phyloP scores from a whole-genome alignment of 1,139 yeast genomes.

The Wickerhamiella infanticola region DNA sequence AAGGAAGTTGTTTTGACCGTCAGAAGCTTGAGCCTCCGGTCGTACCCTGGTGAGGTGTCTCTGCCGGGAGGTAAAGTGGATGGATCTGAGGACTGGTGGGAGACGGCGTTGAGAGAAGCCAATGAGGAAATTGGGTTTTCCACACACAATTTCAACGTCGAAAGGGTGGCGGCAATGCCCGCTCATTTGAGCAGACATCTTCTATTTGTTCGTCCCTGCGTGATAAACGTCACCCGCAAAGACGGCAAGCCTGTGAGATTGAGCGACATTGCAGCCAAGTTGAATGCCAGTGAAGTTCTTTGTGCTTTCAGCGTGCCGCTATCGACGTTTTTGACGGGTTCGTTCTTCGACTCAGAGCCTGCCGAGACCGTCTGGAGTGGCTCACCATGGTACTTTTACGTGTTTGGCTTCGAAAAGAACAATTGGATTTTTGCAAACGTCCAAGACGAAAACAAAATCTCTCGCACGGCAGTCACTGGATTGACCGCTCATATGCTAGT shows the following conservation, averaged over 20 bases:
- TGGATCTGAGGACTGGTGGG: slow-evolving; percentile 51
- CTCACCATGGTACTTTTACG: slow-evolving; percentile 14
- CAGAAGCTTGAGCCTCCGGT: slow-evolving; percentile 47
- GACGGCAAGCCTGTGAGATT: slow-evolving; percentile 7
- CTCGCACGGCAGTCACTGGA: slow-evolving; percentile 14
- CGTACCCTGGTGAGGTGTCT: slow-evolving; percentile 73
- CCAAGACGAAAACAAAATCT: slow-evolving; percentile 4
- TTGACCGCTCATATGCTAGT: slow-evolving; percentile 22
- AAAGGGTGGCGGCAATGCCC: slow-evolving; percentile 44
- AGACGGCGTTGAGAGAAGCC: slow-evolving; percentile 63
- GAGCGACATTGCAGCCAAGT: slow-evolving; percentile 12
- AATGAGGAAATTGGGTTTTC: slow-evolving; percentile 70
- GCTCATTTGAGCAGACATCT: slow-evolving; percentile 61
- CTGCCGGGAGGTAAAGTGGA: slow-evolving; percentile 90
- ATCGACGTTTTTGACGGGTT: slow-evolving; percentile 10
- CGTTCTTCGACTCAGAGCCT: slow-evolving; percentile 1
- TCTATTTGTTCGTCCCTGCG: slow-evolving; percentile 64
- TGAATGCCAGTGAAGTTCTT: slow-evolving; percentile 17
- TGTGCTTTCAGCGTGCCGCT: slow-evolving; percentile 16
- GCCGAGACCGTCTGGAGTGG: slow-evolving; percentile 10
- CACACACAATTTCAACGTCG: slow-evolving; percentile 35
- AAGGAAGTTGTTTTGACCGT: slow-evolving; percentile 57
- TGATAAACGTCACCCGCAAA: slow-evolving; percentile 18
- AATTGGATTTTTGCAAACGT: not conserved
- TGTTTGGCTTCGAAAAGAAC: slow-evolving; percentile 7